A percentile compares a stretch with the other conserved stretches of the same genome.
Conservation (phyloP, 345 rosid species). For the Streptanthus diversifolius region DNA sequence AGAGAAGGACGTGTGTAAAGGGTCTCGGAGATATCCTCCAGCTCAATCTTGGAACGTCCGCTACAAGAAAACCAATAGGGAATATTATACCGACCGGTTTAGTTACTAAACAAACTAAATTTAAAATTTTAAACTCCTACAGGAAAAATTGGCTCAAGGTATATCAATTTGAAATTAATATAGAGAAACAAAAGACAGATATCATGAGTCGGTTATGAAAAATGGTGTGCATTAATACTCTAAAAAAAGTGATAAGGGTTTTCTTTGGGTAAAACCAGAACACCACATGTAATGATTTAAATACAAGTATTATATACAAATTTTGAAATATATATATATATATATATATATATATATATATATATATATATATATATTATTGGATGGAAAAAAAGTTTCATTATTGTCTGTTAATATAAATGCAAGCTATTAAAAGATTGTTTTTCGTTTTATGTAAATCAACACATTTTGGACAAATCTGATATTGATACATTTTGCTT, state of each 20-base stretch:
- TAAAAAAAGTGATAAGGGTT: neutral
- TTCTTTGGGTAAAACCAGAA: neutral
- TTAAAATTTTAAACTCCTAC: neutral
- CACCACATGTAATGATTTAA: neutral
- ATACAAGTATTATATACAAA: neutral
- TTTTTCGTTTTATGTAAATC: neutral
- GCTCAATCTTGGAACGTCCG: constrained; percentile 55
- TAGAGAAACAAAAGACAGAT: neutral
- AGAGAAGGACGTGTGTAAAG: constrained; percentile 70
- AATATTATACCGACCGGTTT: neutral
- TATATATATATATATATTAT: neutral
- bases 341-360: neutral
- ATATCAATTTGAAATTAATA: neutral
- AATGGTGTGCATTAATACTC: neutral
- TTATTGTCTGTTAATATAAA: neutral
- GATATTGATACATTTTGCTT: neutral
- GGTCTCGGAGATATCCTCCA: constrained; percentile 91
- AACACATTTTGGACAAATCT: neutral
- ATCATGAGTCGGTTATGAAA: neutral
- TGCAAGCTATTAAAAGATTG: neutral
- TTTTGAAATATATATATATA: neutral
- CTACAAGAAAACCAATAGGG: constrained; percentile 12
- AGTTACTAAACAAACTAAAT: neutral
- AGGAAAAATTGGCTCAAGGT: neutral
- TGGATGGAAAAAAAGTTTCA: neutral